Evolutionary conservation across 2,329 filamentous ascomycete genomes (phyloP).

Genomic region (Nemania sp.): DNA sequence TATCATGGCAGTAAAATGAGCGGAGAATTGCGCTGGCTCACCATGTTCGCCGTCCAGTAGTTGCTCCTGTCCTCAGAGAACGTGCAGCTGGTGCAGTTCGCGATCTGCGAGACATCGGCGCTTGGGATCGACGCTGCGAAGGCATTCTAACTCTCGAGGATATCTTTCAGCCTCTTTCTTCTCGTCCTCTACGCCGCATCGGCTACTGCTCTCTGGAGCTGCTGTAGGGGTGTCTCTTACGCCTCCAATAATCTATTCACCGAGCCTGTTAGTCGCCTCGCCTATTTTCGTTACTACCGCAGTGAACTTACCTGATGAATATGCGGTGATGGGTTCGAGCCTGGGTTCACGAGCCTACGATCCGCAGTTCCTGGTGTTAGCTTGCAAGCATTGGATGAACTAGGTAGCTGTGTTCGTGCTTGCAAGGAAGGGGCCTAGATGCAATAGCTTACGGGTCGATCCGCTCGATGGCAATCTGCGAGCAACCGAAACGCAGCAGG

Average conservation of each 20-base stretch:
- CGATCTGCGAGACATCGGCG: slow-evolving; percentile 21
- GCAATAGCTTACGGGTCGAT: slow-evolving; percentile 23
- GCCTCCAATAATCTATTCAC: slow-evolving; percentile 20
- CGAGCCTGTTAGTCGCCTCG: too few relatives aligned
- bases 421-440: too few relatives aligned
- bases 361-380: background rate
- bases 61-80: slow-evolving; percentile 40
- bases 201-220: too few relatives aligned
- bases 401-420: too few relatives aligned
- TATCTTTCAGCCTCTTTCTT: too few relatives aligned
- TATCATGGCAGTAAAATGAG: background rate
- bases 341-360: slow-evolving; percentile 23
- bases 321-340: slow-evolving; percentile 21
- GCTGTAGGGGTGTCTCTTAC: background rate
- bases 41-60: slow-evolving; percentile 38
- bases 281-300: background rate
- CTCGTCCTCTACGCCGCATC: too few relatives aligned
- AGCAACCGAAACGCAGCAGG: slow-evolving; percentile 27
- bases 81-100: slow-evolving; percentile 39
- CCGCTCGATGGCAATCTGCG: slow-evolving; percentile 19
- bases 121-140: slow-evolving; percentile 23
- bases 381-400: too few relatives aligned
- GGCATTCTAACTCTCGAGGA: too few relatives aligned
- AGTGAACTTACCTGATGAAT: slow-evolving; percentile 21
- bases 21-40: background rate